Conservation (phyloP, 2,329 filamentous ascomycete species). For the Alternaria consortialis region DNA sequence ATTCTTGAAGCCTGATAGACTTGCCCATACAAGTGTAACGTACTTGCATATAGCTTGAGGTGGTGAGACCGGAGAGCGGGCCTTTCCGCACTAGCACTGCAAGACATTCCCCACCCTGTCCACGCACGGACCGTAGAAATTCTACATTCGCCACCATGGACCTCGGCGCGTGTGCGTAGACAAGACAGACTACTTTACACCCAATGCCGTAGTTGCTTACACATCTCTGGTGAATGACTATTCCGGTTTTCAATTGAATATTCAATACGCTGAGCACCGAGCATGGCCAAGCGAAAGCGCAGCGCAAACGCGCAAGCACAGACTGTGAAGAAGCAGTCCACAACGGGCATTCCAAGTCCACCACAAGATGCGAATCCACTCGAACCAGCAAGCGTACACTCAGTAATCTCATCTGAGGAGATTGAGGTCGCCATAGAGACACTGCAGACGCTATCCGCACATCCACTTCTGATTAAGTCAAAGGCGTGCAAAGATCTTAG, state of each 20-base stretch:
- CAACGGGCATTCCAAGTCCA: conserved; percentile 36
- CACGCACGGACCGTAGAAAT: conserved; percentile 16
- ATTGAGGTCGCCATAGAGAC: conserved; percentile 74
- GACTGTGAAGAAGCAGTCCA: conserved; percentile 33
- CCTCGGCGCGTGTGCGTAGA: not conserved
- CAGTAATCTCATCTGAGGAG: conserved; percentile 69
- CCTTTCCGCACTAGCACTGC: conserved; percentile 1
- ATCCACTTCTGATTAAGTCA: conserved; percentile 72
- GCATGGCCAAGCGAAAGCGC: conserved; percentile 44
- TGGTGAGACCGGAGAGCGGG: not conserved
- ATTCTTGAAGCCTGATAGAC: too few species aligned
- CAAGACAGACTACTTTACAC: not conserved
- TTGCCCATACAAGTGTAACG: not conserved
- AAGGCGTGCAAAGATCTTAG: conserved; percentile 73
- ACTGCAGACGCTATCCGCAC: conserved; percentile 64
- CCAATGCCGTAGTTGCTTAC: not conserved
- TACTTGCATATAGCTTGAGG: not conserved
- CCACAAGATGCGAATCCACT: conserved; percentile 33
- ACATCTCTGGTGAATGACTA: not conserved
- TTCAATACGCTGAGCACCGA: not conserved
- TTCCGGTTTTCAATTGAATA: not conserved
- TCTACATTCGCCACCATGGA: conserved; percentile 13
- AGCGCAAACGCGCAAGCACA: conserved; percentile 32
- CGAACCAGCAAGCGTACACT: conserved; percentile 62
- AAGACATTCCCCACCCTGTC: not conserved